These are phyloP conservation scores for Clonostachys rosea DNA, from an alignment of 2,329 filamentous ascomycete species.

Conservation along the genomic window DNA sequence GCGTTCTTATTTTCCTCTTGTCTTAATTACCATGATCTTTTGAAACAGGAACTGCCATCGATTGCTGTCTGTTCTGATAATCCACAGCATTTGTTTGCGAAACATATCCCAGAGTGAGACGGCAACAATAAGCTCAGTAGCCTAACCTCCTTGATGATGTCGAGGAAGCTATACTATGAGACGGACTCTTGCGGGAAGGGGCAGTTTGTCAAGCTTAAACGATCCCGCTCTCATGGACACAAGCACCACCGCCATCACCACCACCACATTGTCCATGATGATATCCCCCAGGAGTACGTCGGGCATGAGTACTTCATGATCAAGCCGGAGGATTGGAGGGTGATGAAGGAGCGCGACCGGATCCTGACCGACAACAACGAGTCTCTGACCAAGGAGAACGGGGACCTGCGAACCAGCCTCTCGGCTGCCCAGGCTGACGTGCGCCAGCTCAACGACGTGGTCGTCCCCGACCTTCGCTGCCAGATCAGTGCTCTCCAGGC, in stretches of 20 bases:
- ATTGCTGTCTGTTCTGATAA: no score
- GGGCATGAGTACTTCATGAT: constrained; percentile 24
- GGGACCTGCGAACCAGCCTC: constrained; percentile 26
- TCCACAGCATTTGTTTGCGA: no score
- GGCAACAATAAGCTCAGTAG: neutral
- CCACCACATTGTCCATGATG: constrained; percentile 13
- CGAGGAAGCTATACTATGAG: constrained; percentile 28
- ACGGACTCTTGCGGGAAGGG: constrained; percentile 21
- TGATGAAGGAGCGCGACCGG: constrained; percentile 26
- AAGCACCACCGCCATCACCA: constrained; percentile 21
- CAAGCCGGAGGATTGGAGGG: constrained; percentile 27
- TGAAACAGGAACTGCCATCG: no score
- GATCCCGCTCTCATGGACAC: constrained; percentile 26
- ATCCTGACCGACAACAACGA: constrained; percentile 26
- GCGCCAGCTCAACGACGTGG: constrained; percentile 20
- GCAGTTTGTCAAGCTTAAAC: constrained; percentile 32
- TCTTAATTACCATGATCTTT: no score
- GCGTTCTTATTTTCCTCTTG: no score
- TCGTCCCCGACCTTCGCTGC: constrained; percentile 28
- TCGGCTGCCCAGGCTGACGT: constrained; percentile 25
- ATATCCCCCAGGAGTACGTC: constrained; percentile 11
- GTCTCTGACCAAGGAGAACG: constrained; percentile 21
- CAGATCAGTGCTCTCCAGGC: constrained; percentile 25
- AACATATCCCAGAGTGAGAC: no score
- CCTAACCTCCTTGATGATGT: constrained; percentile 15